Base-by-base conservation (phyloP, 2,329 filamentous ascomycete species). In the Periconia sp. region DNA sequence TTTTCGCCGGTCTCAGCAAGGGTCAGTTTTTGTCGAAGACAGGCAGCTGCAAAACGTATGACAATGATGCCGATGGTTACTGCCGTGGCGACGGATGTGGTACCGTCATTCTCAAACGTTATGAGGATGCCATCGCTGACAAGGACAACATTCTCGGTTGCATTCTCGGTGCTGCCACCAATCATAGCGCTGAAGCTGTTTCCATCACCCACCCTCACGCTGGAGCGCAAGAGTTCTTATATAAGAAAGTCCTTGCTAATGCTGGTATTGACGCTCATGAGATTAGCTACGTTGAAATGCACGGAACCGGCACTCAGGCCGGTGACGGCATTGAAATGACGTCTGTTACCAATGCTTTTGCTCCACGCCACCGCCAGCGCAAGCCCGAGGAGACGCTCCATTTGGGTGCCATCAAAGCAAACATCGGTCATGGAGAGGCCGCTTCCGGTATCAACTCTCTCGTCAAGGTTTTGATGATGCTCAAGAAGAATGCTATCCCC, bases 141-240 rank as follows among this genome's bases (percentile, higher is more conserved):
- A 85, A 88, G 46, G 89, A 94, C 58, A 76, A 77, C 59, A 78
- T 77, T 28, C 78, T 92, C n/a, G 89, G 84, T 12, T 84, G 89
- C 51, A 87, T 96, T 35, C 76, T 88, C 1, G 88, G 84, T 19
- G 82, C 85, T 1, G 81, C 84, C 4, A 94, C 89, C 35, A 95
- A 94, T 68, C 89, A 94, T 69, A 92, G 87, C 1, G 87, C 87
- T 1, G 84, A 91, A 57, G 84, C 89, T 31, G 83, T 89, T 15
- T 92, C 88, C 2, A 94, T 95, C 59, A 94, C 89, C 0, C 87
- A 89, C 44, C 90, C 90, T 1, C 88, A 94, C 65, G 87, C 83
- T 4, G 86, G 83, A 11, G 86, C 87, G 0, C 90, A 95, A 67
- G 83, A 87, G 10, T 76, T 80, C 34, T 73, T 94, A 9, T 92